Evolutionary conservation across 2,329 filamentous ascomycete species (phyloP).

Genomic region (Cadophora sp.): DNA sequence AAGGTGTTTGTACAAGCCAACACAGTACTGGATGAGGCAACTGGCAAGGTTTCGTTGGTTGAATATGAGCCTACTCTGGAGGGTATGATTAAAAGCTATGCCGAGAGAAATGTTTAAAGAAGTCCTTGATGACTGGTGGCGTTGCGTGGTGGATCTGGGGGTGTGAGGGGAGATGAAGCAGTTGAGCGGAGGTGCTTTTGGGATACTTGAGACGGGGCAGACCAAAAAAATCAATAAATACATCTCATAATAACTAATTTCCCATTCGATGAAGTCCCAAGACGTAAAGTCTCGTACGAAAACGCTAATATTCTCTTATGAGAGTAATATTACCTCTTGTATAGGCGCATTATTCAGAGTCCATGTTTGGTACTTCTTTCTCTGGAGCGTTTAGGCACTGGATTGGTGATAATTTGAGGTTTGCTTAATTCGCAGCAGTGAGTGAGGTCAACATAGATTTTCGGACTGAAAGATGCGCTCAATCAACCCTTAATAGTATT

Average conservation of each 20-base stretch:
- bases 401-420: too few relatives aligned
- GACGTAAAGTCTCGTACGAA: too few relatives aligned
- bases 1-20: conserved; percentile 96
- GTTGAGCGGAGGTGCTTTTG: neutral
- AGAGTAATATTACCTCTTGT: too few relatives aligned
- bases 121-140: neutral
- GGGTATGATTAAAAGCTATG: conserved; percentile 86
- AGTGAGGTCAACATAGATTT: too few relatives aligned
- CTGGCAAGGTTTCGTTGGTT: conserved; percentile 75
- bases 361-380: too few relatives aligned
- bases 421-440: too few relatives aligned
- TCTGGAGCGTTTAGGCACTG: too few relatives aligned
- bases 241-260: neutral
- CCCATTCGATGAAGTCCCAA: neutral
- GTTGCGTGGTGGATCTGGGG: neutral
- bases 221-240: neutral
- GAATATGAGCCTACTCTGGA: conserved; percentile 85
- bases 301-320: too few relatives aligned
- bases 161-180: neutral
- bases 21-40: conserved; percentile 73
- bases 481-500: too few relatives aligned
- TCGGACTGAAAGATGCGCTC: too few relatives aligned
- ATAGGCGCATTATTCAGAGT: too few relatives aligned
- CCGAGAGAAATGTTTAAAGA: conserved; percentile 57
- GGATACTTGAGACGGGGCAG: neutral